Base-by-base conservation (phyloP, 805 yeast genomes). In the Saccharomycopsis capsularis region DNA sequence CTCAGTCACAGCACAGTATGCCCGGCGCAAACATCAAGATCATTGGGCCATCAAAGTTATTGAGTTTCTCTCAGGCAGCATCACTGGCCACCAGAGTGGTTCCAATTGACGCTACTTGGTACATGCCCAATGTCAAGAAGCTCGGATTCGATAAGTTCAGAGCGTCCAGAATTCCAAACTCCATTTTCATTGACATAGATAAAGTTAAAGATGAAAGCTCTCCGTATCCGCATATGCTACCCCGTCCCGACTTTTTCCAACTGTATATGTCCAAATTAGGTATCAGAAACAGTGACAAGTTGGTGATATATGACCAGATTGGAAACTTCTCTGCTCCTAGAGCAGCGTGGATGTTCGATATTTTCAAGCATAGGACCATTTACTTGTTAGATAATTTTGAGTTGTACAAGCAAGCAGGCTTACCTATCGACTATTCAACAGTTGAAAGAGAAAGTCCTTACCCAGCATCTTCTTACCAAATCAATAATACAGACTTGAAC, bases 91-190 rank as follows among this genome's bases (percentile, higher is more conserved):
- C 5, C 3, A 61, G 74, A 40, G 64, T 71, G 22, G 52, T 83
- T 9, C 82, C 95, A 0, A 68, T 91, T 19, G 99, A 91, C 63
- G 79, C 95, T 3, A 81, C 97, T 0, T 93, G 98, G 97, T 88
- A 81, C 64, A 74, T 91, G 78, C 96, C 98, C 42, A 82, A 81
- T 59, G 69, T 67, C 36, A 81, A 82, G 9, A 70, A 76, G 40
- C 71, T 76, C 55, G 90, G 83, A 0, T 64, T 63, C 35, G 69
- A 73, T 19, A 87, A 88, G 61, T 82, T 73, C 60, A 64, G 67
- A 39, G 62, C 69, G 22, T 79, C 74, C 46, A 75, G 97, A 53
- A 66, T 85, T 7, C 80, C 81, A 15, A 68, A 75, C 6, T 74
- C 96, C 0, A 78, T 79, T 3, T 87, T 73, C 64, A 85, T 89